phyloP scores from a whole-genome alignment of 495 filamentous ascomycete genomes.

The Acidiella bohemica region DNA sequence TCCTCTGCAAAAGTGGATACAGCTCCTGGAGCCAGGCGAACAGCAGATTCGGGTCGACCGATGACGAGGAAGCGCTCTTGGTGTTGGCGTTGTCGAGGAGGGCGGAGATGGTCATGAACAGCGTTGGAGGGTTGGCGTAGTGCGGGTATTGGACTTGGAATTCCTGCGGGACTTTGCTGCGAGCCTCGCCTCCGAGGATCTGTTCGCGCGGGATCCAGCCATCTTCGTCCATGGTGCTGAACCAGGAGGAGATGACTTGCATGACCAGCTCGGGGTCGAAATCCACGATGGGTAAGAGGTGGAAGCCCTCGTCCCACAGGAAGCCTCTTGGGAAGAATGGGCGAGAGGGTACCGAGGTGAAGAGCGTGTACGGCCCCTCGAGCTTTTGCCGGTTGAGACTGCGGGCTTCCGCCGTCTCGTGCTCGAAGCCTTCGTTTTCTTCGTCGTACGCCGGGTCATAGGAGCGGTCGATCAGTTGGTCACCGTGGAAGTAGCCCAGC shows the following conservation, averaged over 20 bases:
- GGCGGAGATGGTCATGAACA: conserved; percentile 74
- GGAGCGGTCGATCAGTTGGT: conserved; percentile 75
- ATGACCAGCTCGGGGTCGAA: conserved; percentile 89
- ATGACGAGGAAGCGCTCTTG: conserved; percentile 21
- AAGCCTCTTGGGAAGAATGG: conserved; percentile 96
- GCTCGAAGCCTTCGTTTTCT: conserved; percentile 95
- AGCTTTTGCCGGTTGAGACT: conserved; percentile 47
- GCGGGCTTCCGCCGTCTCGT: conserved; percentile 69
- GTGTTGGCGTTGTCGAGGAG: conserved; percentile 60
- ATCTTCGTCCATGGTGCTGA: conserved; percentile 88
- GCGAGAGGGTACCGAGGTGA: conserved; percentile 82
- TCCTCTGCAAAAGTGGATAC: conserved; percentile 83
- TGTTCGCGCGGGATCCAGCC: conserved; percentile 97
- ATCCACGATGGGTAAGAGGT: conserved; percentile 79
- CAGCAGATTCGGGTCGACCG: conserved; percentile 47
- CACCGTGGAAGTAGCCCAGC: conserved; percentile 88
- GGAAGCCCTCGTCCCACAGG: conserved; percentile 96
- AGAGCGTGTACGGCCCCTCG: conserved; percentile 80
- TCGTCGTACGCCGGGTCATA: conserved; percentile 86
- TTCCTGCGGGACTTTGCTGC: conserved; percentile 88
- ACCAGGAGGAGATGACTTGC: conserved; percentile 90
- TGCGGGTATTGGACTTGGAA: conserved; percentile 96
- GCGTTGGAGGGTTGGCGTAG: conserved; percentile 95
- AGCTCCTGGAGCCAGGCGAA: conserved; percentile 62
- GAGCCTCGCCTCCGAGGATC: conserved; percentile 85